Evolutionary conservation across 805 yeast genomes (phyloP), one percentile per base, ranked within the genome.

Genomic region (Barnettozyma populi): DNA sequence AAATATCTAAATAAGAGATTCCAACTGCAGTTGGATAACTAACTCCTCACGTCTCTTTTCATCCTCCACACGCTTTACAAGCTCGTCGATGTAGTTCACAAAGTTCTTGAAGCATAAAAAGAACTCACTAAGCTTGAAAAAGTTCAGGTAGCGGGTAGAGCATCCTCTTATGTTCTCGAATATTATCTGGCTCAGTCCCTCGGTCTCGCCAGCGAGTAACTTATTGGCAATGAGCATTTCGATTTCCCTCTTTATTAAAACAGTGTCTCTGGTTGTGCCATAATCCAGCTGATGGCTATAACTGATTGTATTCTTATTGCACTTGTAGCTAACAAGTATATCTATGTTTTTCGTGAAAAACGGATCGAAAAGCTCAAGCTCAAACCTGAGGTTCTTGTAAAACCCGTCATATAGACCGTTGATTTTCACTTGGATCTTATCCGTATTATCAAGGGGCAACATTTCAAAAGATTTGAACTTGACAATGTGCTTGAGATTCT

Each of bases 241-340:
- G 4, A 70, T 64, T 46, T 68, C 64, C 35, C 70, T 57, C 49
- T 65, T 63, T 1, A 70, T 64, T 48, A 62, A 66, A 1, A 58
- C 44, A 0, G 65, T 63, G 52, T 72, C 72, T 37, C 64, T 64
- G 36, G 29, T 14, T 14, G 34, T 2, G 7, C 34, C 27, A 19
- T 18, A 20, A 11, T 47, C 35, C 9, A 43, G 7, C 16, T 20
- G 34, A 10, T 47, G 44, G 7, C 4, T 20, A 19, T 47, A 43
- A 8, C 7, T 21, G 29, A 43, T 23, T 10, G 25, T 35, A 34
- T 47, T 43, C 38, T 39, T 34, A 19, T 47, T 40, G 40, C 39
- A 43, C 25, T 10, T 38, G 34, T 43, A 47, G 2, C 18, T n/a
- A 13, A 57, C 41, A 24, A 55, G 56, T 4, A 59, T 6, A 20